Percentiles rank a stretch among this genome's conserved stretches.
Evolutionary conservation across 352 stramenopile genomes (phyloP).

Genomic region (Poterioochromonas sp.): DNA sequence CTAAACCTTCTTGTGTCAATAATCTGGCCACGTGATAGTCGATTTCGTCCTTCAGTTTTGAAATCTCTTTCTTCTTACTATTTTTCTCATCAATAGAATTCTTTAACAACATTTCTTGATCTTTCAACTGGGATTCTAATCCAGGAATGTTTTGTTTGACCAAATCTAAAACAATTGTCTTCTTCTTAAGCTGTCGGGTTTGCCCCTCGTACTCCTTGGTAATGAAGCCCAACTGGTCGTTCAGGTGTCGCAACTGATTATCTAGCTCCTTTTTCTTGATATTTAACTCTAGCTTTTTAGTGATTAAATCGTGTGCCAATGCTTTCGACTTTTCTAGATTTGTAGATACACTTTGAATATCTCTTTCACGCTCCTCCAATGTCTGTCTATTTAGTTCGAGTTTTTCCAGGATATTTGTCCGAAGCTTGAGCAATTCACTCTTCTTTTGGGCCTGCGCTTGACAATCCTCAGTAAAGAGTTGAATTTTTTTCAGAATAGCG

Average conservation of each 20-base stretch:
- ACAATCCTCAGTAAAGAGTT: constrained; percentile 48
- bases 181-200: constrained; percentile 75
- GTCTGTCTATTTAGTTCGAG: constrained; percentile 74
- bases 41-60: constrained; percentile 76
- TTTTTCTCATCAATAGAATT: constrained; percentile 55
- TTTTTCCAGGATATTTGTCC: constrained; percentile 65
- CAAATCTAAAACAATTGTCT: constrained; percentile 58
- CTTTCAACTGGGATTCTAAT: constrained; percentile 56
- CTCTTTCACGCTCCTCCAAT: constrained; percentile 75
- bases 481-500: constrained; percentile 48
- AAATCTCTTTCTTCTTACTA: constrained; percentile 51
- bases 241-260: background rate
- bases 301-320: constrained; percentile 51
- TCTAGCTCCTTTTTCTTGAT: constrained; percentile 41
- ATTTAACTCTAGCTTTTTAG: constrained; percentile 46
- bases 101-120: constrained; percentile 30
- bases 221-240: constrained; percentile 27
- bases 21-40: constrained; percentile 75
- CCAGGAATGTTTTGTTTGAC: constrained; percentile 64
- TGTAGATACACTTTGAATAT: constrained; percentile 71
- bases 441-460: constrained; percentile 53
- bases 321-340: constrained; percentile 70
- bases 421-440: constrained; percentile 63
- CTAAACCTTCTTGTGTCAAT: constrained; percentile 66
- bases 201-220: constrained; percentile 64